Percentiles rank a stretch among this genome's conserved stretches.
Conservation (phyloP, 306 rosid species). For the Calophaca sinica region DNA sequence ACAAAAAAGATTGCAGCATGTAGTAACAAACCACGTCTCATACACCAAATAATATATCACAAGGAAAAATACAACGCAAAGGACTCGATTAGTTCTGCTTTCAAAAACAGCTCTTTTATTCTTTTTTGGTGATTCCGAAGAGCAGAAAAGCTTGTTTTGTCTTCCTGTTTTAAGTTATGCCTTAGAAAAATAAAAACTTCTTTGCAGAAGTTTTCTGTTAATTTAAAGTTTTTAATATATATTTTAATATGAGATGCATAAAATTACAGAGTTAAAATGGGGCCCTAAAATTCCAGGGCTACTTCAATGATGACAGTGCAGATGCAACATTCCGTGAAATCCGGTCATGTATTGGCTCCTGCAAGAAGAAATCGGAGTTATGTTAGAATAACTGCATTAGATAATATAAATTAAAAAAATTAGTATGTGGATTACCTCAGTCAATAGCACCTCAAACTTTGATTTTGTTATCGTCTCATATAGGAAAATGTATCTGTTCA, state of each 20-base stretch:
- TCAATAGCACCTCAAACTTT: constrained; percentile 63
- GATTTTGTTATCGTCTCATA: constrained; percentile 89
- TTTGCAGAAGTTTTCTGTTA: constrained; percentile 21
- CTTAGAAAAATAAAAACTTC: neutral
- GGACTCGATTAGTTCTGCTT: constrained; percentile 10
- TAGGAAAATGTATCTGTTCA: constrained; percentile 86
- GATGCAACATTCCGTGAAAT: constrained; percentile 79
- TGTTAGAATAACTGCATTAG: neutral
- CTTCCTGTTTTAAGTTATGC: constrained; percentile 24
- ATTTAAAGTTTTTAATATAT: neutral
- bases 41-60: constrained; percentile 1
- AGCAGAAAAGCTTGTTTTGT: neutral
- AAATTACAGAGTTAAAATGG: constrained; percentile 15
- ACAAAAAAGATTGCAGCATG: neutral
- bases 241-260: constrained; percentile 17
- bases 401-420: neutral
- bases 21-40: neutral
- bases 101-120: neutral
- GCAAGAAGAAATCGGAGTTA: constrained; percentile 34
- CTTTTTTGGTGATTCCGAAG: neutral
- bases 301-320: constrained; percentile 67
- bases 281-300: constrained; percentile 32
- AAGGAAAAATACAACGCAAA: constrained; percentile 10
- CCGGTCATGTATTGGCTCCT: constrained; percentile 87
- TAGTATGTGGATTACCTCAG: constrained; percentile 58